Conservation (phyloP, 805 yeast species). For the Debaryomyces castellii region DNA sequence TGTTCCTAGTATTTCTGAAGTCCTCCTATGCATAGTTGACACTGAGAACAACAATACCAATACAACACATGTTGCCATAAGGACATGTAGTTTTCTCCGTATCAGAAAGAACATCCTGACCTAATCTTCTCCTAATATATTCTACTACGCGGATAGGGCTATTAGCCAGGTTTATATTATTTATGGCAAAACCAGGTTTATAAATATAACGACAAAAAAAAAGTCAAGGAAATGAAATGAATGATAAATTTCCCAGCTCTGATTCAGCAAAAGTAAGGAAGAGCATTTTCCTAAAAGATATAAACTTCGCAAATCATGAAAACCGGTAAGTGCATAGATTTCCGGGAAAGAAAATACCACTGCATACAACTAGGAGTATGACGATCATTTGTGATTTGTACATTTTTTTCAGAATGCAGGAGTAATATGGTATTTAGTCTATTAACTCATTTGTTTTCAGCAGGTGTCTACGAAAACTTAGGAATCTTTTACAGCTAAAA, state of each 20-base stretch:
- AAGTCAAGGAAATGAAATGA: not conserved
- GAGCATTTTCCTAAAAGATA: not conserved
- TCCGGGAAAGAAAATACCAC: not conserved
- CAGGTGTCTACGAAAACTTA: too few relatives aligned
- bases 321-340: not conserved
- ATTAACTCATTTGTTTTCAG: too few relatives aligned
- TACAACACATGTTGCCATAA: not conserved
- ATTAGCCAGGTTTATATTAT: not conserved
- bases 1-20: constrained; percentile 1
- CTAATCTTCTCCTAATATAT: not conserved
- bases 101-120: constrained; percentile 5
- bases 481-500: too few relatives aligned
- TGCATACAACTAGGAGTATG: not conserved
- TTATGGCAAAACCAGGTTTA: not conserved
- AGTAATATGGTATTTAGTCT: too few relatives aligned
- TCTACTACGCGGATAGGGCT: too few relatives aligned
- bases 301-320: not conserved
- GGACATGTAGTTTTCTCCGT: constrained; percentile 3
- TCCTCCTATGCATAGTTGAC: not conserved
- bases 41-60: not conserved
- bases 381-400: too few relatives aligned
- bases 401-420: too few relatives aligned
- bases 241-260: not conserved
- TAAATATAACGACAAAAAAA: not conserved
- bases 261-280: not conserved